These are phyloP conservation scores for Miscanthus sacchariflorus DNA, from an alignment of 202 grass and related monocot species.

Conservation along the genomic window DNA sequence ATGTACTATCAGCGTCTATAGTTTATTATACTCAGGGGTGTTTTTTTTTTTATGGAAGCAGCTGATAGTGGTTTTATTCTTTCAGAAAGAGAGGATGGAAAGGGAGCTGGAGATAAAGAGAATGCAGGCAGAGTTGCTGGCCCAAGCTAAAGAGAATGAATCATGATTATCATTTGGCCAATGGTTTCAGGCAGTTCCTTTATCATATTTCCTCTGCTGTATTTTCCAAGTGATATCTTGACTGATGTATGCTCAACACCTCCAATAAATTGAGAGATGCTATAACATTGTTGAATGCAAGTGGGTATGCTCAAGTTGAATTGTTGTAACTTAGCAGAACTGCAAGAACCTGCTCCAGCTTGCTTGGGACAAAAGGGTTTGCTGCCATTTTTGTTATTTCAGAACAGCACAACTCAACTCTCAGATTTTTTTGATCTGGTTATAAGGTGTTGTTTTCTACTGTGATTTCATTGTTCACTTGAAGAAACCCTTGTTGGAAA, in stretches of 20 bases:
- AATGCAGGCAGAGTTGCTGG: constrained; percentile 67
- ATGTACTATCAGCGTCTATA: constrained; percentile 1
- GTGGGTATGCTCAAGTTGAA: constrained; percentile 31
- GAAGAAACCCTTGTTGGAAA: neutral
- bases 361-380: neutral
- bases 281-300: constrained; percentile 47
- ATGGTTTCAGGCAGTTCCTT: constrained; percentile 38
- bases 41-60: constrained; percentile 12
- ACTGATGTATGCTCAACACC: constrained; percentile 43
- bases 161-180: constrained; percentile 46
- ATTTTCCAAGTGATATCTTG: constrained; percentile 46
- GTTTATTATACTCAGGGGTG: neutral
- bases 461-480: neutral
- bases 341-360: neutral
- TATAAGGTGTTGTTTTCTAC: constrained; percentile 35
- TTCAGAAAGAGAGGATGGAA: constrained; percentile 84
- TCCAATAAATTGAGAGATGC: constrained; percentile 52
- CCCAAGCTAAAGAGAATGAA: constrained; percentile 74
- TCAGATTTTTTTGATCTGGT: neutral
- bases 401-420: constrained; percentile 13
- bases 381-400: constrained; percentile 9
- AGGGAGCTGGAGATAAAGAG: constrained; percentile 77
- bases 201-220: constrained; percentile 36
- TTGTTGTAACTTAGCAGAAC: constrained; percentile 20
- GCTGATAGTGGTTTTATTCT: constrained; percentile 44